Evolutionary conservation across 805 yeast species (phyloP), one percentile per base, ranked within the genome.

Genomic region (Lachancea sp.): DNA sequence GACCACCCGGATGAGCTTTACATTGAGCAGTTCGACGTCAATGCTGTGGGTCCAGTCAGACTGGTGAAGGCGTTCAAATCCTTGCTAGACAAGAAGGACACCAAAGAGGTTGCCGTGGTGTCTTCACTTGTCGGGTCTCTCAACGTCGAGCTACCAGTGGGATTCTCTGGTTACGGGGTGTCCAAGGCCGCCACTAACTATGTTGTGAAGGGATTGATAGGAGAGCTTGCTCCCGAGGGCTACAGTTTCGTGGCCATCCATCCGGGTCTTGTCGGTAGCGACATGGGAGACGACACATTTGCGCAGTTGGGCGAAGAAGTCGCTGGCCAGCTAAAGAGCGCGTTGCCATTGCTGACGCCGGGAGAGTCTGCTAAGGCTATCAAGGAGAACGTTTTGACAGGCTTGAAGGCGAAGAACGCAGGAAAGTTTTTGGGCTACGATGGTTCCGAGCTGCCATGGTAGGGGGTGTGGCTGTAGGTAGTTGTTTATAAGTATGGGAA

Each of bases 221-320:
- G 22, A 31, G 71, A 69, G 42, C 42, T 58, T 29, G 45, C 44
- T 9, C 33, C 37, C 1, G 58, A 62, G 32, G 62, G 56, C 1
- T 65, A 58, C 44, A 59, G 54, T 13, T 56, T 64, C 33, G 49
- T 65, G 17, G 51, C 68, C 12, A 12, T 68, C 12, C 69, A 67
- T 41, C 76, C 76, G 0, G 74, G 75, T 30, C 33, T 59, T 10
- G 72, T 71, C 11, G 15, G 42, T 13, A 66, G 69, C 30, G 73
- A 69, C 40, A 59, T 63, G 64, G 64, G 59, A 4, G 42, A 44
- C 18, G 38, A 35, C 25, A 13, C 25, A 11, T 15, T 35, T 7
- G 38, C 8, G 38, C 25, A 18, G 15, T 9, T 35, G 38, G 38
- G 25, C 26, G 10, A 15, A 8, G 43, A 46, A 12, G 38, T 25